These are phyloP conservation scores for Sechiopsis laciniata DNA, from an alignment of 306 rosid genomes.

Conservation along the genomic window DNA sequence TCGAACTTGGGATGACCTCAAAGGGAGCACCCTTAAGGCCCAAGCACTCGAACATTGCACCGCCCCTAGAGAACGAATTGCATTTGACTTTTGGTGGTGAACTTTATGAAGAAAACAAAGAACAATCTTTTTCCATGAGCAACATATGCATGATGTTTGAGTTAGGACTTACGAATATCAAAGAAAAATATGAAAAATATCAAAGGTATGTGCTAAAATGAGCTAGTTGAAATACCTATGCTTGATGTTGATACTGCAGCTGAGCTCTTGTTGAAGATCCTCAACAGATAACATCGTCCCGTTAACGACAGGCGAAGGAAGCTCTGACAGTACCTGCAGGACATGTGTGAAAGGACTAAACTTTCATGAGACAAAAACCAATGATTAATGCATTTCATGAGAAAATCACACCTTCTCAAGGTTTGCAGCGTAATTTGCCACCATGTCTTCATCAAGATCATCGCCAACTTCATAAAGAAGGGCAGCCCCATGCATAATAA, in stretches of 20 bases:
- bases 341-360: background rate
- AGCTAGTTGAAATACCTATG: conserved; percentile 57
- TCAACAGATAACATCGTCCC: conserved; percentile 74
- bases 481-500: conserved; percentile 65
- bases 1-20: no score
- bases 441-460: conserved; percentile 75
- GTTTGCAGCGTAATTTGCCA: conserved; percentile 65
- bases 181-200: background rate
- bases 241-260: conserved; percentile 75
- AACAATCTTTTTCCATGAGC: background rate
- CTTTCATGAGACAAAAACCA: background rate
- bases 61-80: background rate
- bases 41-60: no score
- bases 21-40: no score
- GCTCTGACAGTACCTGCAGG: conserved; percentile 70
- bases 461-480: conserved; percentile 94
- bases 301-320: conserved; percentile 70
- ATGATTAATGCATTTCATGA: conserved; percentile 17
- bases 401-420: conserved; percentile 66
- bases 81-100: background rate
- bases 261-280: conserved; percentile 82
- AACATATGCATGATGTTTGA: background rate
- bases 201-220: background rate
- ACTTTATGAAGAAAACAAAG: background rate
- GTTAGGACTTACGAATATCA: background rate